These are phyloP conservation scores for Polymyxa betae DNA, from an alignment of 208 protist genomes.

Conservation along the genomic window DNA sequence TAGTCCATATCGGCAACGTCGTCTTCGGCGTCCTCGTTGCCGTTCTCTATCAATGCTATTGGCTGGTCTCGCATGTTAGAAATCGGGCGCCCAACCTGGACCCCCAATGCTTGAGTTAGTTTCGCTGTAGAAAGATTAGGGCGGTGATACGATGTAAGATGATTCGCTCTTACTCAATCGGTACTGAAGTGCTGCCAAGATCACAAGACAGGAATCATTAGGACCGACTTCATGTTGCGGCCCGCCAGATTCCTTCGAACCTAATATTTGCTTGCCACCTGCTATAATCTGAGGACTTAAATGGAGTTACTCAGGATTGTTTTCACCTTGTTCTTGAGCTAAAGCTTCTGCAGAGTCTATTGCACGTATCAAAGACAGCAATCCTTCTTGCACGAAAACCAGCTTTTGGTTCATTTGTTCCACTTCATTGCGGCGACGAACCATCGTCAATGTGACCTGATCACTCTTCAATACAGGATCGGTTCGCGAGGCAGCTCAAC, in stretches of 20 bases:
- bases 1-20: too few species aligned
- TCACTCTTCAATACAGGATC: neutral
- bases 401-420: slow-evolving; percentile 54
- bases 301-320: too few species aligned
- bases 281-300: too few species aligned
- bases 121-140: neutral
- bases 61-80: too few species aligned
- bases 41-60: too few species aligned
- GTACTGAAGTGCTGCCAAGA: neutral
- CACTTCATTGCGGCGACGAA: slow-evolving; percentile 16
- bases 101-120: neutral
- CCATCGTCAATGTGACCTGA: slow-evolving; percentile 43
- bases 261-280: too few species aligned
- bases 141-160: neutral
- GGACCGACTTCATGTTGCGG: neutral
- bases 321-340: neutral
- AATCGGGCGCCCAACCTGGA: too few species aligned
- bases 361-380: slow-evolving; percentile 25
- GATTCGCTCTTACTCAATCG: neutral
- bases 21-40: too few species aligned
- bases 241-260: too few species aligned
- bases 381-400: slow-evolving; percentile 31
- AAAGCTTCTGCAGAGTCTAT: slow-evolving; percentile 16
- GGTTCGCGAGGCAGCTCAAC: neutral
- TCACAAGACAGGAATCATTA: neutral